Percentiles rank a stretch among this genome's conserved stretches.
phyloP scores from a whole-genome alignment of 352 stramenopile genomes.

The Phytophthora chlamydospora region DNA sequence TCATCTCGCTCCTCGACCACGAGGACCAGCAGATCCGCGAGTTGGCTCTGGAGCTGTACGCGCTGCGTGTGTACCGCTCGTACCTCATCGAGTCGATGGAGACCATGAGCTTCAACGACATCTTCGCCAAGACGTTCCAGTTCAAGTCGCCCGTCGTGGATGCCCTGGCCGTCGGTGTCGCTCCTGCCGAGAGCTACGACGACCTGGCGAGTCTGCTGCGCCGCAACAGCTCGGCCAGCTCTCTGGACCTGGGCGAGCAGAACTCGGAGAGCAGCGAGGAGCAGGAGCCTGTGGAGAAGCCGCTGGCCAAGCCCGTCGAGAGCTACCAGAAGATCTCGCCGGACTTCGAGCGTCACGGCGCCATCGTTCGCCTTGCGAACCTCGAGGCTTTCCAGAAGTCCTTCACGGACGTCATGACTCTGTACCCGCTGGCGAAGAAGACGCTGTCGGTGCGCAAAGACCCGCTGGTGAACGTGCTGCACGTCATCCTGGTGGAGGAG shows the following conservation, averaged over 20 bases:
- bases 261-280: slow-evolving; percentile 48
- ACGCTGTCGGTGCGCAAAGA: slow-evolving; percentile 70
- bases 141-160: slow-evolving; percentile 87
- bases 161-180: slow-evolving; percentile 72
- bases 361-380: slow-evolving; percentile 89
- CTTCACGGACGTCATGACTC: slow-evolving; percentile 68
- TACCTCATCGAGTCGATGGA: slow-evolving; percentile 88
- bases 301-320: slow-evolving; percentile 39
- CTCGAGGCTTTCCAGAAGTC: slow-evolving; percentile 80
- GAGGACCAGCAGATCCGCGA: slow-evolving; percentile 71
- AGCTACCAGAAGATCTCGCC: slow-evolving; percentile 82
- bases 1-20: slow-evolving; percentile 83
- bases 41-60: slow-evolving; percentile 82
- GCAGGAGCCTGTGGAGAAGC: slow-evolving; percentile 34
- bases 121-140: slow-evolving; percentile 88
- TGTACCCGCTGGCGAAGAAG: slow-evolving; percentile 78
- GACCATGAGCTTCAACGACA: slow-evolving; percentile 58
- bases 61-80: slow-evolving; percentile 86
- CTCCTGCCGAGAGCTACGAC: slow-evolving; percentile 84
- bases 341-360: slow-evolving; percentile 71
- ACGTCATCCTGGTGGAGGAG: slow-evolving; percentile 82
- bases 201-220: slow-evolving; percentile 76
- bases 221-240: slow-evolving; percentile 61
- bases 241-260: slow-evolving; percentile 39
- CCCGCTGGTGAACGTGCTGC: slow-evolving; percentile 83